phyloP scores from a whole-genome alignment of 2,329 filamentous ascomycete species.

The Erysiphe pulchra region DNA sequence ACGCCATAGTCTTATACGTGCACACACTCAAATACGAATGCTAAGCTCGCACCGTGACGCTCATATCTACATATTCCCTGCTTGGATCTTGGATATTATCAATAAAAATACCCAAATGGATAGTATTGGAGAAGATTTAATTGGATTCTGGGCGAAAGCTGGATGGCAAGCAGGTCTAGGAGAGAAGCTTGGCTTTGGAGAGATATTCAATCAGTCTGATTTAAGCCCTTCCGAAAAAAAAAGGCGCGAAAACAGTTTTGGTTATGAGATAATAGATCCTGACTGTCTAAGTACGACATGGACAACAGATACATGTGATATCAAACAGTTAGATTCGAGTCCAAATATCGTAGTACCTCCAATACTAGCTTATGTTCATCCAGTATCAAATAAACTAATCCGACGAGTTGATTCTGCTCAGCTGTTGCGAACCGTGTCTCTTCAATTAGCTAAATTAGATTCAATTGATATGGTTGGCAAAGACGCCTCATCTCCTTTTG shows the following conservation, averaged over 20 bases:
- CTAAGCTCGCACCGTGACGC: constrained; percentile 68
- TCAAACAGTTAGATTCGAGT: constrained; percentile 2
- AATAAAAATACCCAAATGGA: constrained; percentile 58
- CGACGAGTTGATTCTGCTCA: constrained; percentile 73
- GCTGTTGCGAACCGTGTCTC: constrained; percentile 55
- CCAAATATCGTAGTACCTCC: constrained; percentile 32
- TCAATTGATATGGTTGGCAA: constrained; percentile 36
- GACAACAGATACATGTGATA: constrained; percentile 7
- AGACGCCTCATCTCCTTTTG: constrained; percentile 40
- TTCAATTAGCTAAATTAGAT: constrained; percentile 68
- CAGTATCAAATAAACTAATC: constrained; percentile 30
- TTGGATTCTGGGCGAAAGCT: constrained; percentile 90
- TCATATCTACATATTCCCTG: constrained; percentile 83
- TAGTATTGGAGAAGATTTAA: constrained; percentile 69
- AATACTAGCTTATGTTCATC: constrained; percentile 62
- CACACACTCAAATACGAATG: constrained; percentile 54
- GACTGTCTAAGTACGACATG: constrained; percentile 11
- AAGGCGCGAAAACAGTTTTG: constrained; percentile 9
- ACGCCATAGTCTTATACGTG: constrained; percentile 48
- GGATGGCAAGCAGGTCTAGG: constrained; percentile 66
- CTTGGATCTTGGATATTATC: constrained; percentile 72
- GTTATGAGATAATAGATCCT: constrained; percentile 10
- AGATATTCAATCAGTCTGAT: constrained; percentile 29
- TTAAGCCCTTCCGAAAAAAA: constrained; percentile 16
- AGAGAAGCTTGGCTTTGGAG: constrained; percentile 47